Evolutionary conservation across 257 asterid species (phyloP).

Genomic region (Penstemon barbatus): DNA sequence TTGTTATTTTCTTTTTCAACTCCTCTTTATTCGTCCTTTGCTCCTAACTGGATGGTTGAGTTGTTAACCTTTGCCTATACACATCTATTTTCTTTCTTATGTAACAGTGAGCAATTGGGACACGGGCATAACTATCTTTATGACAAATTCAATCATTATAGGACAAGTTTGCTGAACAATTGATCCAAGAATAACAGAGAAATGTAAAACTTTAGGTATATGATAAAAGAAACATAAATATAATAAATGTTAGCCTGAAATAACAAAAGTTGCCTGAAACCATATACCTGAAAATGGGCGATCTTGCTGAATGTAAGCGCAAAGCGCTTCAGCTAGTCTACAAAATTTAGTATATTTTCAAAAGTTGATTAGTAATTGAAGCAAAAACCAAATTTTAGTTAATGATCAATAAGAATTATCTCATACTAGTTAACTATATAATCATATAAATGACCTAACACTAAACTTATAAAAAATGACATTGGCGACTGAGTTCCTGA

Average conservation of each 20-base stretch:
- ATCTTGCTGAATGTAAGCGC: slow-evolving; percentile 83
- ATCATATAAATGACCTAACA: neutral
- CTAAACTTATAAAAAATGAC: neutral
- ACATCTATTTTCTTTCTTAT: too few species aligned
- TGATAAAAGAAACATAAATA: neutral
- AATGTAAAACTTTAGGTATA: neutral
- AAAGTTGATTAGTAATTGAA: neutral
- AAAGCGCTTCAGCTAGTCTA: slow-evolving; percentile 84
- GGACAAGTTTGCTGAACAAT: neutral
- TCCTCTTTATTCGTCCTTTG: too few species aligned
- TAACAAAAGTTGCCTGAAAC: neutral
- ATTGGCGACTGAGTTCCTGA: slow-evolving; percentile 1
- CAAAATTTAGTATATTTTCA: slow-evolving; percentile 27
- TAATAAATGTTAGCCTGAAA: neutral
- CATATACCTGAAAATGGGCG: slow-evolving; percentile 82
- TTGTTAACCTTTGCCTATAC: too few species aligned
- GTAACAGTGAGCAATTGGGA: too few species aligned
- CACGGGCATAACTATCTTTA: too few species aligned
- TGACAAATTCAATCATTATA: neutral
- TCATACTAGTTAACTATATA: neutral
- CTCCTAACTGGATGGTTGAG: too few species aligned
- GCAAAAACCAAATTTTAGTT: neutral
- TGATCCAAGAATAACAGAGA: neutral
- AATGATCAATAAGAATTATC: neutral
- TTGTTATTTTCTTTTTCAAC: too few species aligned